These are phyloP conservation scores for Suillus occidentalis DNA, from an alignment of 768 basidiomycete species.

Conservation along the genomic window DNA sequence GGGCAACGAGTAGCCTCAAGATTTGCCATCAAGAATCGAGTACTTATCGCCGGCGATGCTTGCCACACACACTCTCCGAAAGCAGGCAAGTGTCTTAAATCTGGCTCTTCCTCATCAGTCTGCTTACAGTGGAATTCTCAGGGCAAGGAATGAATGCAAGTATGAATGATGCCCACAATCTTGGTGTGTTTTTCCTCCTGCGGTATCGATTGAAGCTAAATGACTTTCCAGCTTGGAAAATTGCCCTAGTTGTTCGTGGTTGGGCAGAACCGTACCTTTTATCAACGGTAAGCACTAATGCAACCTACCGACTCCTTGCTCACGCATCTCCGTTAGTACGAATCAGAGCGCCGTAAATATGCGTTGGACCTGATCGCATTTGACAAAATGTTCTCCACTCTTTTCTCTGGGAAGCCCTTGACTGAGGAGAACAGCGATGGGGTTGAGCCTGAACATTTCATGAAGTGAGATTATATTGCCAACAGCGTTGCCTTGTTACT, in stretches of 20 bases:
- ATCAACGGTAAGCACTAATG: constrained; percentile 39
- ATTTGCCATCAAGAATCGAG: constrained; percentile 47
- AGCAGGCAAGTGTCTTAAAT: constrained; percentile 32
- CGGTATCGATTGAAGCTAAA: not conserved
- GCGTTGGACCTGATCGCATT: constrained; percentile 56
- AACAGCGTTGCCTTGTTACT: constrained; percentile 2
- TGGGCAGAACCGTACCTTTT: constrained; percentile 46
- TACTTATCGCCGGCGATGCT: constrained; percentile 59
- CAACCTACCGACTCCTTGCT: not conserved
- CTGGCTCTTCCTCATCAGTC: not conserved
- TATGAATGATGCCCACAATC: constrained; percentile 56
- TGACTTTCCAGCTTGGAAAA: constrained; percentile 45
- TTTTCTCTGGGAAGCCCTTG: constrained; percentile 55
- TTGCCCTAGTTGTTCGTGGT: constrained; percentile 48
- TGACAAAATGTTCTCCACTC: constrained; percentile 49
- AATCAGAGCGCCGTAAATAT: constrained; percentile 51
- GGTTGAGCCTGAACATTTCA: constrained; percentile 43
- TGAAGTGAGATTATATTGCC: constrained; percentile 31
- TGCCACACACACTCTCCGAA: constrained; percentile 48
- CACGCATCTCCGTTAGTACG: constrained; percentile 38
- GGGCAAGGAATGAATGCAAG: constrained; percentile 57
- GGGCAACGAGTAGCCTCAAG: constrained; percentile 55
- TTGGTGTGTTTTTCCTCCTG: constrained; percentile 30
- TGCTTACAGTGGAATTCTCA: constrained; percentile 26
- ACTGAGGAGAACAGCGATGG: constrained; percentile 38